Base-by-base conservation (phyloP, 2,329 filamentous ascomycete genomes). In the Verticillium albo-atrum region DNA sequence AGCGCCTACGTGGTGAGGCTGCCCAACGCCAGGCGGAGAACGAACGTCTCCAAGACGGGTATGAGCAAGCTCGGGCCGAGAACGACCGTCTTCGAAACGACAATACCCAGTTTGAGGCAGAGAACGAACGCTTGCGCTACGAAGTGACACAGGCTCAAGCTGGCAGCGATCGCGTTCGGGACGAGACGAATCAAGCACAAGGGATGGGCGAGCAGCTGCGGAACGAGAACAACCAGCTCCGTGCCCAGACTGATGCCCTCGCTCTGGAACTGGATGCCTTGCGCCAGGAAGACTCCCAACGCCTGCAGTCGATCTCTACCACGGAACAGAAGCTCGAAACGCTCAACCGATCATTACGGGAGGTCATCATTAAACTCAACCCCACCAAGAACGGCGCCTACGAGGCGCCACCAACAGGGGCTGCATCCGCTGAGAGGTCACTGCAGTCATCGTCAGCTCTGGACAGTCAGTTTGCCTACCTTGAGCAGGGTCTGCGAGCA, bases 291-390 rank as follows among this genome's bases (percentile, higher is more conserved):
- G 71, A 61, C 53, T 66, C 70, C 3, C 70, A 72, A 23, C 75
- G 79, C 51, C 75, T 77, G 61, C 78, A 81, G 60, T 75, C 83
- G 14, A 79, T 92, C 59, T 75, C 81, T 3, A 79, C 85, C 17
- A 86, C 88, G 15, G 89, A 90, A 66, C 79, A 77, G 59, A 88
- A 83, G 62, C 73, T 96, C 30, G 88, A 89, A 66, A 80, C 82
- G 32, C 74, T 94, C 51, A 94, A 90, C 69, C 77, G 79, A 58
- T 84, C 84, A 17, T 69, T 95, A 20, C 82, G 88, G 61, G 82
- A 88, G 54, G 82, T 90, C 60, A 84, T 94, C 65, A 76, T 89
- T 14, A 79, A 80, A 55, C 81, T 83, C 60, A 86, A 89, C 68
- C 86, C 88, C 2, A 76, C 76, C 17, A 78, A 79, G 60, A 82